Evolutionary conservation across 2,329 filamentous ascomycete genomes (phyloP).

Genomic region (Apiospora arundinis): DNA sequence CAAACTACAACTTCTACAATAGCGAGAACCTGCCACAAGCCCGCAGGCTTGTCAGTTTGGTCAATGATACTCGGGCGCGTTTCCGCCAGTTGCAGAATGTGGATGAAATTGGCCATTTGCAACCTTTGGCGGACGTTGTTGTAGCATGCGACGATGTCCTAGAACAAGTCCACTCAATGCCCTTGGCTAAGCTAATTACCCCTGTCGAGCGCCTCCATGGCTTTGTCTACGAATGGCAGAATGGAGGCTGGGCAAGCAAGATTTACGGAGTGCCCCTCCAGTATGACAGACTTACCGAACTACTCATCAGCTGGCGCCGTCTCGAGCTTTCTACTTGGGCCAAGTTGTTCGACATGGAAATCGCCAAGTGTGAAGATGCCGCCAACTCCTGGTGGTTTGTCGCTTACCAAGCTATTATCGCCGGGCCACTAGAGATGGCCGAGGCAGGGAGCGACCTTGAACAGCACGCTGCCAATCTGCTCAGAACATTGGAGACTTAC

Average conservation of each 20-base stretch:
- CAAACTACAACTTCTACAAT: slow-evolving; percentile 86
- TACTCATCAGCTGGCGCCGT: slow-evolving; percentile 87
- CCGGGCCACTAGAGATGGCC: slow-evolving; percentile 71
- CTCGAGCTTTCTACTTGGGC: slow-evolving; percentile 93
- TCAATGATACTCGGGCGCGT: slow-evolving; percentile 71
- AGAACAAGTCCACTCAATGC: slow-evolving; percentile 78
- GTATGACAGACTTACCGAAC: slow-evolving; percentile 79
- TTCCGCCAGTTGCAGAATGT: slow-evolving; percentile 74
- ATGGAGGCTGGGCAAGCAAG: slow-evolving; percentile 81
- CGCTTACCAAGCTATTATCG: slow-evolving; percentile 88
- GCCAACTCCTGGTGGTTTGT: slow-evolving; percentile 96
- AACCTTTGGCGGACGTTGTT: slow-evolving; percentile 79
- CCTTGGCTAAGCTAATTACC: slow-evolving; percentile 83
- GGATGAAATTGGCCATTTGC: slow-evolving; percentile 75
- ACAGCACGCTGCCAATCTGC: slow-evolving; percentile 69
- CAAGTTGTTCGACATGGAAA: slow-evolving; percentile 84
- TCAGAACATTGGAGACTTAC: slow-evolving; percentile 81
- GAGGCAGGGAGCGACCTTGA: slow-evolving; percentile 64
- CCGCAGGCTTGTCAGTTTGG: slow-evolving; percentile 72
- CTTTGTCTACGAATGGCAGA: slow-evolving; percentile 92
- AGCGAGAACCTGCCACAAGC: slow-evolving; percentile 80
- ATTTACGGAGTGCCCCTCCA: slow-evolving; percentile 73
- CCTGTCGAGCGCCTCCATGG: slow-evolving; percentile 87
- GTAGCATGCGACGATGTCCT: slow-evolving; percentile 76
- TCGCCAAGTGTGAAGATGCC: slow-evolving; percentile 74